Percentiles rank a stretch among this genome's conserved stretches.
phyloP scores from a whole-genome alignment of 768 basidiomycete species.

The Mycena galericulata region DNA sequence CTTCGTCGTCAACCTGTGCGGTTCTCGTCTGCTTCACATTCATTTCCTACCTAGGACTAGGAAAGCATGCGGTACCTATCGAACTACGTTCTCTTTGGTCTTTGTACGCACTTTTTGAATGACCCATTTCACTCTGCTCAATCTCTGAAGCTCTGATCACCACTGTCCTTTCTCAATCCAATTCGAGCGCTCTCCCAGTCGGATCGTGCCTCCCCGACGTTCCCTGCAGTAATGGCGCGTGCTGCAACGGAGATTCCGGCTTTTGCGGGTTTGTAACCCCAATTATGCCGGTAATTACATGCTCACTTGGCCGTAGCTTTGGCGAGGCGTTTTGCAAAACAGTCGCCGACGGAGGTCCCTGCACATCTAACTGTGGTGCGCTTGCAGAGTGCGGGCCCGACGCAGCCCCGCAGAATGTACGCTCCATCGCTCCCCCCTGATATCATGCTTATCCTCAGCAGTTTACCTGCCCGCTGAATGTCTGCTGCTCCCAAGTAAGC shows the following conservation, averaged over 20 bases:
- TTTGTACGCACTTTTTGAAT: background rate
- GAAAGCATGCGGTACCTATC: background rate
- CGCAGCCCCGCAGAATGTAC: conserved; percentile 24
- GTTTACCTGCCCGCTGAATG: conserved; percentile 8
- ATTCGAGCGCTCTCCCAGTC: conserved; percentile 38
- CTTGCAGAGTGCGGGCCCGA: conserved; percentile 25
- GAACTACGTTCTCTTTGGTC: background rate
- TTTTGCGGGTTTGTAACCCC: conserved; percentile 39
- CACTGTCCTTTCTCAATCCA: conserved; percentile 33
- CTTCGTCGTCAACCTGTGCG: background rate
- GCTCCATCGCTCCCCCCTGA: background rate
- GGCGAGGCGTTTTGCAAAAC: conserved; percentile 32
- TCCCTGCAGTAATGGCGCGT: conserved; percentile 42
- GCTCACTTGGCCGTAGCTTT: no score
- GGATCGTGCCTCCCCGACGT: conserved; percentile 38
- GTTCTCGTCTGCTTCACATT: background rate
- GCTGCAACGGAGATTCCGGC: conserved; percentile 40
- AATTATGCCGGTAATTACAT: no score
- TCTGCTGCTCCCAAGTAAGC: conserved; percentile 11
- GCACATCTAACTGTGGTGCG: conserved; percentile 27
- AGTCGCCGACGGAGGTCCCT: conserved; percentile 1
- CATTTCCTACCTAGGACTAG: background rate
- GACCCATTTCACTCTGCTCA: background rate
- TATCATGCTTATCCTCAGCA: background rate
- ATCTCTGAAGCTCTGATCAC: conserved; percentile 14